phyloP scores from a whole-genome alignment of 78 protist genomes.

The Dictyostelium firmibasis region DNA sequence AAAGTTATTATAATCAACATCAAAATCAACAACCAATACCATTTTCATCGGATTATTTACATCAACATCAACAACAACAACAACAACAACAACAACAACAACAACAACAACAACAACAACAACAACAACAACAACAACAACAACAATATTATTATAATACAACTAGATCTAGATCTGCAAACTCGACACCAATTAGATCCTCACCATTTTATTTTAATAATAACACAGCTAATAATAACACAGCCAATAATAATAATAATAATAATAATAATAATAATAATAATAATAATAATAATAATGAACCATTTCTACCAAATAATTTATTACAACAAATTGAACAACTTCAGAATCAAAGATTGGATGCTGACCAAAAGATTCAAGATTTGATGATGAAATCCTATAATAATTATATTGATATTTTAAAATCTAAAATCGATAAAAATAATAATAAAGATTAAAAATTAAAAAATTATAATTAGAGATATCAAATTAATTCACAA shows the following conservation, averaged over 20 bases:
- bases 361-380: not conserved
- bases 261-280: not conserved
- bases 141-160: not conserved
- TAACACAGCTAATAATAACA: not conserved
- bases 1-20: not conserved
- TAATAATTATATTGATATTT: not conserved
- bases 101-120: not conserved
- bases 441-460: not conserved
- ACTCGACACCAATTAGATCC: conserved; percentile 1
- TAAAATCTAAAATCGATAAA: not conserved
- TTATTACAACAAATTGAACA: conserved; percentile 12
- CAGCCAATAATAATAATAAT: not conserved
- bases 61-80: not conserved
- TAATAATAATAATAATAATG: not conserved
- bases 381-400: not conserved
- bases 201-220: not conserved
- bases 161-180: not conserved
- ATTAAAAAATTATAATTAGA: not conserved
- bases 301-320: not conserved
- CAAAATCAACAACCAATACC: not conserved
- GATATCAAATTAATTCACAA: no score
- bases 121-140: not conserved
- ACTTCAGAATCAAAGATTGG: conserved; percentile 10
- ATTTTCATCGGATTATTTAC: not conserved
- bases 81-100: not conserved